Percentiles rank a stretch among this genome's conserved stretches.
Evolutionary conservation across 306 rosid genomes (phyloP).

Genomic region (Carpinus viminea): DNA sequence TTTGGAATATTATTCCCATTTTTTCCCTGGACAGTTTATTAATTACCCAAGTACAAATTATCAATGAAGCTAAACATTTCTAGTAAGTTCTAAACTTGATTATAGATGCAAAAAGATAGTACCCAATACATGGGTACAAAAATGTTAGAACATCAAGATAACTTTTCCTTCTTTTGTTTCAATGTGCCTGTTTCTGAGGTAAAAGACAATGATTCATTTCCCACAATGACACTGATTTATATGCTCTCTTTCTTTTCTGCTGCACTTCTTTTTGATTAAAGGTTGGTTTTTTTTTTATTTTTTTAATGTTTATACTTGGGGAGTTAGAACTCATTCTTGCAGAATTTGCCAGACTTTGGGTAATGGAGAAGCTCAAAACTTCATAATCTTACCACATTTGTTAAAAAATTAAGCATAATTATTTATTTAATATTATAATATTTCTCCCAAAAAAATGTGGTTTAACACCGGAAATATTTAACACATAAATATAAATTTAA

Average conservation of each 20-base stretch:
- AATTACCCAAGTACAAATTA: too few relatives aligned
- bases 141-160: neutral
- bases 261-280: neutral
- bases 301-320: too few relatives aligned
- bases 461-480: too few relatives aligned
- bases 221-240: neutral
- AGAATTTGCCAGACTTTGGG: neutral
- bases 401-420: too few relatives aligned
- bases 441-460: too few relatives aligned
- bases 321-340: neutral
- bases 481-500: too few relatives aligned
- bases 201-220: neutral
- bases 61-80: too few relatives aligned
- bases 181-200: neutral
- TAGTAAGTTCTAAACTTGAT: too few relatives aligned
- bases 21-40: neutral
- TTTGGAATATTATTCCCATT: neutral
- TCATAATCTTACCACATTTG: too few relatives aligned
- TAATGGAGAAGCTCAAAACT: too few relatives aligned
- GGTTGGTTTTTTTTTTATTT: rapidly evolving
- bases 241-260: neutral
- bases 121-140: neutral
- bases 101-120: neutral
- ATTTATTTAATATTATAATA: too few relatives aligned
- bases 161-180: neutral